Evolutionary conservation across 805 yeast genomes (phyloP), one percentile per base, ranked within the genome.

Genomic region (Komagataella mondaviorum): DNA sequence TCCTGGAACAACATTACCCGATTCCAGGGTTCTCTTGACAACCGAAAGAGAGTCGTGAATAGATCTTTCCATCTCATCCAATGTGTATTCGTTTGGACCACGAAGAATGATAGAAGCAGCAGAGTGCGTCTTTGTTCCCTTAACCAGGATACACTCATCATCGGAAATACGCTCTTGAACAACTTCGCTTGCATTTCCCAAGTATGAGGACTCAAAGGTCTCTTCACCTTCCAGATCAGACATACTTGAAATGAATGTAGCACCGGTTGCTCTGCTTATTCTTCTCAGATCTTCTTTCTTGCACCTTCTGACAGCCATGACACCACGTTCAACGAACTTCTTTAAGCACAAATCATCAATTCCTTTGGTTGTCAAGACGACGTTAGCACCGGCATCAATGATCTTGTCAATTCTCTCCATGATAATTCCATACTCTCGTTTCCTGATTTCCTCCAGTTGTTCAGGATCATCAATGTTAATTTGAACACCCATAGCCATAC

Each of bases 61-160:
- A 0, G 98, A 89, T 69, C 99, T 81, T 71, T 93, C 96, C 98
- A 95, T 91, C 72, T 93, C 99, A 69, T 93, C 99, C 58, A 93
- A 76, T 45, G 95, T 83, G 67, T 85, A 93, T 66, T 93, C 93
- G 66, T 93, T 93, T 54, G 98, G 83, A 52, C 99, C 99, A 69
- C 99, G 85, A 60, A 93, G 75, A 55, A 93, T 81, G 58, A 93
- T 87, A 14, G 98, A 90, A 12, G 95, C 77, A 1, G 97, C 83
- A 6, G 96, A 85, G 68, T 89, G 96, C 47, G 89, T 87, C 61
- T 85, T 82, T 46, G 96, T 87, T 49, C 96, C 96, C 67, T 84
- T 86, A 56, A 89, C 79, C 56, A 89, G 72, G 56, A 95, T 93
- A 73, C 98, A 93, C 71, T 93, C 99, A 66, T 95, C 98, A 67